phyloP scores from a whole-genome alignment of 129 eudicot genomes.

The Cynara cardunculus region DNA sequence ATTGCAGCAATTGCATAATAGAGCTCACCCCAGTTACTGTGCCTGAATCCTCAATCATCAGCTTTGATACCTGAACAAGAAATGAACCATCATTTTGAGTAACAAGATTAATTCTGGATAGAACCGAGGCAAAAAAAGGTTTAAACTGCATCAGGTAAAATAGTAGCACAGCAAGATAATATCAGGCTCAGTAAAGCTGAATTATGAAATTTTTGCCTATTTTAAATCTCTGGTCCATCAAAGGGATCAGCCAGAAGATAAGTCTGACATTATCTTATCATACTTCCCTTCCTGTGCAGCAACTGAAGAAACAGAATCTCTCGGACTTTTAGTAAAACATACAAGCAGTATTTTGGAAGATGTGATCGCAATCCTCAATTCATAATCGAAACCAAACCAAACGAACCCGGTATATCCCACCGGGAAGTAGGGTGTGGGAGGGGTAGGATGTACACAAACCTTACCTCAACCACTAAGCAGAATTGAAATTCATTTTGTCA shows the following conservation, averaged over 20 bases:
- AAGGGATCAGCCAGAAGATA: background rate
- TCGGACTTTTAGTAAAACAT: background rate
- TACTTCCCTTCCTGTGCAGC: background rate
- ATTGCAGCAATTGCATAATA: constrained; percentile 12
- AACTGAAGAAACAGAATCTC: background rate
- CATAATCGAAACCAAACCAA: background rate
- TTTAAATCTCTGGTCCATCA: constrained; percentile 3
- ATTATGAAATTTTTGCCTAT: background rate
- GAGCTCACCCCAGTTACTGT: constrained; percentile 75
- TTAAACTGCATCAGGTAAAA: background rate
- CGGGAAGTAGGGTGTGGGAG: background rate
- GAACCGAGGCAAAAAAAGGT: background rate
- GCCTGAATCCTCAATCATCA: constrained; percentile 70
- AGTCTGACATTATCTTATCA: background rate
- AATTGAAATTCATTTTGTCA: background rate
- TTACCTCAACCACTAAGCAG: background rate
- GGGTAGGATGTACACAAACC: background rate
- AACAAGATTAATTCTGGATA: background rate
- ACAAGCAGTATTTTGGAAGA: background rate
- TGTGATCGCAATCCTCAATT: background rate
- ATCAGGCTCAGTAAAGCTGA: background rate
- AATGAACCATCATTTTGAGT: constrained; percentile 5
- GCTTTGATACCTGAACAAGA: constrained; percentile 64
- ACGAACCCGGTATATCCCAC: background rate
- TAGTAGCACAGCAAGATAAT: background rate